Evolutionary conservation across 2,329 filamentous ascomycete genomes (phyloP), one percentile per base, ranked within the genome.

Genomic region (Xylariomycetidae sp.): DNA sequence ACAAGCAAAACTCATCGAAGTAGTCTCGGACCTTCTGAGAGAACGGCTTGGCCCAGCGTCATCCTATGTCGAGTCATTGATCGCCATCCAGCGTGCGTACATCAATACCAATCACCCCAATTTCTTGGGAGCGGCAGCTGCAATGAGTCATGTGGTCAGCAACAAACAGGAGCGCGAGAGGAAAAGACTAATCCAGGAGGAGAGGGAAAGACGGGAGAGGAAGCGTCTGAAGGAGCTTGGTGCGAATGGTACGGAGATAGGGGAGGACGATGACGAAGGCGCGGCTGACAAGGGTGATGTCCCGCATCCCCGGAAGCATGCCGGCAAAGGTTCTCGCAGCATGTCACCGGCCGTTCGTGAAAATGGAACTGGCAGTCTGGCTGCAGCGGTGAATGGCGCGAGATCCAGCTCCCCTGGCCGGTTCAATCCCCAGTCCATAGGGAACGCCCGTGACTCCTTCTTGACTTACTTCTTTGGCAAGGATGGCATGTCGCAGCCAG

Each of bases 41-140:
- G 92, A 98, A 65, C 79, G 90, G 40, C 72, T 98, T 5, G 92
- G 92, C 2, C 92, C 92, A 9, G 81, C 85, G 36, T 94, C 90
- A 3, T 74, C 66, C 33, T 98, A 98, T 49, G 92, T 98, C 27
- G 92, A 96, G 61, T 97, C 90, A 25, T 72, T 98, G 42, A 98
- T 98, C 46, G 85, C 92, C 16, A 98, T 98, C 40, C 92, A 98
- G 63, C 79, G 92, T 47, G 92, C 92, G 14, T 98, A 98, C 63
- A 97, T 98, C 66, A 98, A 98, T 68, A 98, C 92, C 26, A 98
- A 98, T 56, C 92, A 98, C 58, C 92, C 92, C 30, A 98, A 98
- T 63, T 98, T 98, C 68, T 77, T 97, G 12, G 92, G 92, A 27
- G 92, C 92, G 12, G 90, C 92, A 15, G 90, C 89, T 22, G 92